Conservation (phyloP, 2,329 filamentous ascomycete species). For the Monilinia fructigena region DNA sequence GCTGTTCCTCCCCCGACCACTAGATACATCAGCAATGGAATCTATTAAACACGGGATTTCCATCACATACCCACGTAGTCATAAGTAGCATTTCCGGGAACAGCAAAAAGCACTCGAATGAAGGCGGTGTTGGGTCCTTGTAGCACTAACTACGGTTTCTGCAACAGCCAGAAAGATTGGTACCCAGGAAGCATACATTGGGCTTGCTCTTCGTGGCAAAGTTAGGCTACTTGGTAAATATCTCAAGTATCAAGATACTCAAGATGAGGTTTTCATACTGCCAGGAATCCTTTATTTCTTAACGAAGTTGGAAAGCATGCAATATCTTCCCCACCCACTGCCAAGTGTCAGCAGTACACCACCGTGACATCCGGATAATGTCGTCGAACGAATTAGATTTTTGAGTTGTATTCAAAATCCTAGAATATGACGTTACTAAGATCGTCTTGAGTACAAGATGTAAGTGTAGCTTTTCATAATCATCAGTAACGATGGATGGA, state of each 20-base stretch:
- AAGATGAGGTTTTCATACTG: not conserved
- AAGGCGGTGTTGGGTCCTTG: not conserved
- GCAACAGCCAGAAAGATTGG: not conserved
- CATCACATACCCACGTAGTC: slow-evolving; percentile 42
- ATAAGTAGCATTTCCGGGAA: slow-evolving; percentile 36
- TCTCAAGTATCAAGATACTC: too few species aligned
- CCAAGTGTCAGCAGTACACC: slow-evolving; percentile 12
- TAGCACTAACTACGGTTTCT: not conserved
- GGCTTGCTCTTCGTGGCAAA: too few species aligned
- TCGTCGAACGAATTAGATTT: not conserved
- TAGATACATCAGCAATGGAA: not conserved
- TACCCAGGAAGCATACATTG: not conserved
- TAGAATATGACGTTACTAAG: not conserved
- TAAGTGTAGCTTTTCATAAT: not conserved
- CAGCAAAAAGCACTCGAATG: slow-evolving; percentile 28
- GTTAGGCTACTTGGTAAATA: too few species aligned
- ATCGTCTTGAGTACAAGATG: not conserved
- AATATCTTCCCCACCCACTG: not conserved
- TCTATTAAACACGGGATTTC: too few species aligned
- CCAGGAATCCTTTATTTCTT: not conserved
- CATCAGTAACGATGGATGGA: too few species aligned
- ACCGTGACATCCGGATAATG: not conserved
- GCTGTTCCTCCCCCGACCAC: slow-evolving; percentile 28
- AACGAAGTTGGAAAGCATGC: not conserved
- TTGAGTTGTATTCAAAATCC: not conserved